phyloP scores from a whole-genome alignment of 345 rosid genomes.

The Euphorbia tirucalli region DNA sequence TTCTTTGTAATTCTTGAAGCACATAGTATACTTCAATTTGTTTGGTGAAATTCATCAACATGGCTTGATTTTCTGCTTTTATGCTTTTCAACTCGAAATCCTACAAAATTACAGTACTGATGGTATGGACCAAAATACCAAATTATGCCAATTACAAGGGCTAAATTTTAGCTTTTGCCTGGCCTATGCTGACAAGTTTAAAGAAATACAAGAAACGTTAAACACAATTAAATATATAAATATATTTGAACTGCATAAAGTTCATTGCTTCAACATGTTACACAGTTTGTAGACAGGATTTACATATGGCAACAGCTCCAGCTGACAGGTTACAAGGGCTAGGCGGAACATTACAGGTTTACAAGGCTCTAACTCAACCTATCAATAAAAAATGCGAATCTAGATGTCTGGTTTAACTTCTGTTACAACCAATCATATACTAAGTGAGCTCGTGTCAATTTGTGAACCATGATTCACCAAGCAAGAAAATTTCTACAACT shows the following conservation, averaged over 20 bases:
- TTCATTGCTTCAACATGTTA: constrained; percentile 24
- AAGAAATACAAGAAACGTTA: no score
- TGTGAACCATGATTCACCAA: constrained; percentile 59
- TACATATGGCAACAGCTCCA: background rate
- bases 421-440: constrained; percentile 43
- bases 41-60: background rate
- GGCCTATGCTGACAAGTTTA: background rate
- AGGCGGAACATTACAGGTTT: background rate
- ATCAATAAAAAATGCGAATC: background rate
- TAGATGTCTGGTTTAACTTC: constrained; percentile 46
- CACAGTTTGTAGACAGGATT: constrained; percentile 5
- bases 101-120: no score
- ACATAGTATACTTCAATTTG: background rate
- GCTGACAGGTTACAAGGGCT: background rate
- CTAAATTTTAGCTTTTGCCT: background rate
- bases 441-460: constrained; percentile 11
- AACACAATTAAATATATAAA: no score
- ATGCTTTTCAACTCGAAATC: background rate
- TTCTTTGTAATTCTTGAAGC: background rate
- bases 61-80: background rate
- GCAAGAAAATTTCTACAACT: constrained; percentile 24
- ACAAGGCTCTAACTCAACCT: constrained; percentile 16
- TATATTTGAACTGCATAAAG: background rate
- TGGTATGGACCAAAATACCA: no score
- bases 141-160: background rate